These are phyloP conservation scores for Sicyos edulis DNA, from an alignment of 306 rosid genomes.

Conservation along the genomic window DNA sequence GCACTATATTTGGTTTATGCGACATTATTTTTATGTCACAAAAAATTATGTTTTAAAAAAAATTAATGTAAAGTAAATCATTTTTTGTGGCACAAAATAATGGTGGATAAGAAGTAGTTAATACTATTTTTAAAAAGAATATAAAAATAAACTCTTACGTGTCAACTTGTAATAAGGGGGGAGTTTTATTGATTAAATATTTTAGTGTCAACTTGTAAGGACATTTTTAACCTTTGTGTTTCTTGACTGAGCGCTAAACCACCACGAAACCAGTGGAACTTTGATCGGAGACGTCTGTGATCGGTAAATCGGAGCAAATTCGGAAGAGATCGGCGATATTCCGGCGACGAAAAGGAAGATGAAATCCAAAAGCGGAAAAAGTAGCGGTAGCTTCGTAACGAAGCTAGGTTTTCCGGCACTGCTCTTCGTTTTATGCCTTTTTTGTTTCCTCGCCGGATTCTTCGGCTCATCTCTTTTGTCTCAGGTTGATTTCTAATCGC, in stretches of 20 bases:
- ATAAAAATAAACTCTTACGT: too few relatives aligned
- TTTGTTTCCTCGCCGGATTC: conserved; percentile 72
- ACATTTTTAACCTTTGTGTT: not conserved
- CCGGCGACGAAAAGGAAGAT: conserved; percentile 21
- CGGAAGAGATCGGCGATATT: conserved; percentile 10
- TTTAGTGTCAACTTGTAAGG: too few relatives aligned
- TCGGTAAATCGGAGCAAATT: not conserved
- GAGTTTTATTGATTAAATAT: too few relatives aligned
- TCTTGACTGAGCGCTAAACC: not conserved
- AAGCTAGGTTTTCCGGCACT: conserved; percentile 40
- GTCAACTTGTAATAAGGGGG: too few relatives aligned
- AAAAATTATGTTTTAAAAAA: too few relatives aligned
- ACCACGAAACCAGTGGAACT: not conserved
- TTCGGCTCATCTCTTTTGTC: conserved; percentile 43
- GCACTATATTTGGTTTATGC: too few relatives aligned
- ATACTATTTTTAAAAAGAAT: too few relatives aligned
- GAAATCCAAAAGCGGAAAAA: conserved; percentile 50
- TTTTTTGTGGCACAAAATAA: too few relatives aligned
- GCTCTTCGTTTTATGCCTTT: conserved; percentile 44
- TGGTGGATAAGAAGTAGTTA: too few relatives aligned
- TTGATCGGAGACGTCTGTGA: not conserved
- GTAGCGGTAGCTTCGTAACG: conserved; percentile 37
- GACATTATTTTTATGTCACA: too few relatives aligned
- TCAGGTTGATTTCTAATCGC: conserved; percentile 26
- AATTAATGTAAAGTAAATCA: too few relatives aligned